A percentile compares a stretch with the other conserved stretches of the same genome.
These are phyloP conservation scores for Colletotrichum sp. DNA, from an alignment of 2,329 filamentous ascomycete genomes.

Conservation along the genomic window DNA sequence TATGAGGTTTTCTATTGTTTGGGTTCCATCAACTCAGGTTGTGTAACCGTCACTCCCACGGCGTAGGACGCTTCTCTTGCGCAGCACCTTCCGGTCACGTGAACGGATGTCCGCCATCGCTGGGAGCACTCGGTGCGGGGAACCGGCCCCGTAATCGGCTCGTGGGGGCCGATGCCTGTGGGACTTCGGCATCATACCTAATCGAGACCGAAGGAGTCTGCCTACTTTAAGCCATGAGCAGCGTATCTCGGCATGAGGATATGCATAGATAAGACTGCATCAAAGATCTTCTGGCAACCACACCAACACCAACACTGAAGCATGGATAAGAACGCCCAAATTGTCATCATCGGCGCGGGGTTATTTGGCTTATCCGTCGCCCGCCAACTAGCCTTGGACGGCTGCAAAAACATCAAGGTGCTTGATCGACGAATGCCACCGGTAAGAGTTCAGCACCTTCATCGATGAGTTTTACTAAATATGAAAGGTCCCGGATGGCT, in stretches of 20 bases:
- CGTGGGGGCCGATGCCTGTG: neutral
- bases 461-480: conserved; percentile 35
- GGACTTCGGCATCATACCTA: neutral
- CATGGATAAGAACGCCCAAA: neutral
- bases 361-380: conserved; percentile 33
- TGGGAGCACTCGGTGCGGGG: neutral
- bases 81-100: neutral
- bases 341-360: conserved; percentile 33
- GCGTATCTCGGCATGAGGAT: neutral
- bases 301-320: neutral
- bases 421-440: conserved; percentile 39
- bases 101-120: neutral
- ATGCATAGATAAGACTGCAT: neutral
- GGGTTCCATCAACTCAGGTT: neutral
- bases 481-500: conserved; percentile 31
- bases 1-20: neutral
- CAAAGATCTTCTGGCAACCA: neutral
- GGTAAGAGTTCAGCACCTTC: conserved; percentile 30
- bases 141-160: neutral
- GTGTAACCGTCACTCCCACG: neutral
- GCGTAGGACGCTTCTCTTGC: neutral
- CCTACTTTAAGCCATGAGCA: neutral
- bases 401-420: conserved; percentile 36
- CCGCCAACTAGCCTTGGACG: conserved; percentile 25
- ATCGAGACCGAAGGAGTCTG: neutral